Conservation (phyloP, 805 yeast species). For the Torulaspora franciscae region DNA sequence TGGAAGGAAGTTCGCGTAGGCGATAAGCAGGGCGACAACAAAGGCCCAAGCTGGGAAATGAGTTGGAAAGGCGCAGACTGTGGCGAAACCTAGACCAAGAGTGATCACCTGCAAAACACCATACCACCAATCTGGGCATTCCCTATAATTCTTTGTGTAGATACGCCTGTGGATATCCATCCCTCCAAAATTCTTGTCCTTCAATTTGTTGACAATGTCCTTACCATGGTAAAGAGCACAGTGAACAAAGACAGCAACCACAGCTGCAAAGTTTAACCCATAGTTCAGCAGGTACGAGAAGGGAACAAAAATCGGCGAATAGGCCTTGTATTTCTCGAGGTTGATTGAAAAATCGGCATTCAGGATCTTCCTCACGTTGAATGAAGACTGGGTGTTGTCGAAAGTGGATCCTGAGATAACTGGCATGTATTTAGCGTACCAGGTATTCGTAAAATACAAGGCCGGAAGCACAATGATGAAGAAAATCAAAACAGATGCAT, state of each 20-base stretch:
- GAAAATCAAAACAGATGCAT: slow-evolving; percentile 45
- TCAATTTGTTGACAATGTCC: slow-evolving; percentile 45
- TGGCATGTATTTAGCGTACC: slow-evolving; percentile 59
- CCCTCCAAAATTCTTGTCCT: slow-evolving; percentile 41
- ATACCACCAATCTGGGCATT: slow-evolving; percentile 76
- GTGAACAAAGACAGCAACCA: slow-evolving; percentile 56
- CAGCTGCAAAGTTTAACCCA: slow-evolving; percentile 59
- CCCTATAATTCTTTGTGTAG: slow-evolving; percentile 49
- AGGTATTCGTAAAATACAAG: slow-evolving; percentile 49
- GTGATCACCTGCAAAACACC: slow-evolving; percentile 28
- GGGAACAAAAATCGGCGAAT: slow-evolving; percentile 57
- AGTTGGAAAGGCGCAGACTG: slow-evolving; percentile 39
- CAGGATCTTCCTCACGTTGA: slow-evolving; percentile 46
- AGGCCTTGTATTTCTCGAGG: slow-evolving; percentile 43
- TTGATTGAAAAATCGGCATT: slow-evolving; percentile 41
- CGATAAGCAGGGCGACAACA: slow-evolving; percentile 49
- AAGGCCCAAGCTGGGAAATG: slow-evolving; percentile 64
- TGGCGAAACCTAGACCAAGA: slow-evolving; percentile 31
- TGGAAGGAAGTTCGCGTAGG: slow-evolving; percentile 52
- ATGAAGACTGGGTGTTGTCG: slow-evolving; percentile 44
- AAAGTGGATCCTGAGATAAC: slow-evolving; percentile 47
- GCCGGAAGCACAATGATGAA: slow-evolving; percentile 49
- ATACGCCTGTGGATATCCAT: slow-evolving; percentile 45
- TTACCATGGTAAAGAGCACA: slow-evolving; percentile 52
- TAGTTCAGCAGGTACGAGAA: slow-evolving; percentile 52